Base-by-base conservation (phyloP, 306 rosid genomes). In the Clitoria ternatea region DNA sequence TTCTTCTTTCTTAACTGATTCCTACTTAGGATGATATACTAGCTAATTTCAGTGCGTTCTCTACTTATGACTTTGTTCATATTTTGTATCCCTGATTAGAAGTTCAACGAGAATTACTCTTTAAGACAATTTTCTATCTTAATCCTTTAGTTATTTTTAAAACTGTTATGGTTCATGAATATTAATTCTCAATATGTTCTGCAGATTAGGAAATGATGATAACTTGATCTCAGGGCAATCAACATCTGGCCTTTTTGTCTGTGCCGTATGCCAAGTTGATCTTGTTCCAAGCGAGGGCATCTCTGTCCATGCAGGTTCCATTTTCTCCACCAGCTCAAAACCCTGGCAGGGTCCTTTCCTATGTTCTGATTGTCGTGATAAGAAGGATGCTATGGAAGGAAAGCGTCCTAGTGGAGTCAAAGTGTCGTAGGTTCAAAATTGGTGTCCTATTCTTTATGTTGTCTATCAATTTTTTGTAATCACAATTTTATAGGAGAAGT, bases 331-430 rank as follows among this genome's bases (percentile, higher is more conserved):
- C 70, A 87, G 93, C 72, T 79, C 97, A 24, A 93, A 87, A 82
- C 98, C 98, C 23, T 93, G 98, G 97, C 93, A 93, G 65, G 98
- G 98, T 11, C 98, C 98, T 43, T 93, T 93, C 75, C 94, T 93
- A 4, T 93, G 98, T 27, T 82, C 75, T 0, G 96, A 78, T 74
- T 93, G 98, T 59, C 92, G 98, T 13, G 66, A 93, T 49, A 90
- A 93, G 87, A 93, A 93, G 80, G 98, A 93, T 10, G 98, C 98
- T 7, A 93, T 93, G 98, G 98, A 93, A 84, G 98, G 98, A 44
- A 93, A 88, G 56, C 96, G 96, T 66, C 96, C 92, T 0, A 92
- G 98, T 8, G 96, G 96, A 61, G 86, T 92, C 12, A 85, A 80
- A 86, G 98, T 92, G 77, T 83, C 79, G 0, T 92, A 90, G 78